phyloP scores from a whole-genome alignment of 306 rosid genomes.

The Cicer judaicum region DNA sequence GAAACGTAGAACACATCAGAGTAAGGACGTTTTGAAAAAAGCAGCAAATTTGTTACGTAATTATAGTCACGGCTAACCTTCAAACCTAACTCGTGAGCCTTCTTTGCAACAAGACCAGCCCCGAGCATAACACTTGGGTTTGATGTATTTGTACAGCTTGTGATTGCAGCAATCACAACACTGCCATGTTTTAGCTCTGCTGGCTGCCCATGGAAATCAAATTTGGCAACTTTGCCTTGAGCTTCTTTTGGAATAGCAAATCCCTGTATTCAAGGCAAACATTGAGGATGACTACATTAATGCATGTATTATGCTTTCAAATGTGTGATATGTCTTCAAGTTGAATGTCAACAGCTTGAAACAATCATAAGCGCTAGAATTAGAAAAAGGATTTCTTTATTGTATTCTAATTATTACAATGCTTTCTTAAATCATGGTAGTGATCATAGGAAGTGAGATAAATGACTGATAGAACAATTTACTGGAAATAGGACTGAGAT shows the following conservation, averaged over 20 bases:
- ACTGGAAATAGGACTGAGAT: conserved; percentile 19
- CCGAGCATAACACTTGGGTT: conserved; percentile 99
- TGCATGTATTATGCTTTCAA: conserved; percentile 28
- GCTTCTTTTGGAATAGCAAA: conserved; percentile 87
- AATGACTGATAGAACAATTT: conserved; percentile 2
- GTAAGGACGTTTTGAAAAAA: conserved; percentile 23
- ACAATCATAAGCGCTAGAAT: conserved; percentile 25
- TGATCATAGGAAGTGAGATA: conserved; percentile 31
- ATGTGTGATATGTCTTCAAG: conserved; percentile 27
- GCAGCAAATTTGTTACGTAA: conserved; percentile 7
- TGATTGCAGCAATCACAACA: conserved; percentile 96
- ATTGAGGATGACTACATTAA: conserved; percentile 24
- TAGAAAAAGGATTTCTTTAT: conserved; percentile 24
- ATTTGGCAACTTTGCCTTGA: conserved; percentile 81
- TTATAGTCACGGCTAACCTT: conserved; percentile 58
- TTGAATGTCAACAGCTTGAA: conserved; percentile 38
- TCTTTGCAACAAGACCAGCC: conserved; percentile 94
- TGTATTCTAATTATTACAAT: conserved; percentile 22
- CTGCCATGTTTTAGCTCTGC: conserved; percentile 94
- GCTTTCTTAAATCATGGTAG: conserved; percentile 1
- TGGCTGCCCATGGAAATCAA: conserved; percentile 87
- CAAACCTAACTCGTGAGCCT: conserved; percentile 86
- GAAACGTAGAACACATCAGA: neutral
- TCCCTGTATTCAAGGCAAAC: conserved; percentile 60
- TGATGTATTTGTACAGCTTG: conserved; percentile 98